Base-by-base conservation (phyloP, 768 basidiomycete genomes). In the Podaxis sp. region DNA sequence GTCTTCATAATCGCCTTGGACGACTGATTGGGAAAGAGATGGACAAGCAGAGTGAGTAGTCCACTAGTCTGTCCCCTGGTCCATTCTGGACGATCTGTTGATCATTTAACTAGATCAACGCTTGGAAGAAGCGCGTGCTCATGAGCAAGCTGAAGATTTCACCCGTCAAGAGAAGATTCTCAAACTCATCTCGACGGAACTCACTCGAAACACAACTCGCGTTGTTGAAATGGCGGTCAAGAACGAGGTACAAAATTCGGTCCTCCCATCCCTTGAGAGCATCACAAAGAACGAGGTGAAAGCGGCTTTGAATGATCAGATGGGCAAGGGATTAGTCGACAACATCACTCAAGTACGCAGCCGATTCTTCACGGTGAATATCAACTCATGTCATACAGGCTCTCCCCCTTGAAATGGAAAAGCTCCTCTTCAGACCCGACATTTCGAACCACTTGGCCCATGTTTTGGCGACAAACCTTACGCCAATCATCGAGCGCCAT, bases 171-270 rank as follows among this genome's bases (percentile, higher is more conserved):
- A 95, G 76, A 93, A 90, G 74, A 92, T 95, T 64, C 78, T 95
- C 69, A 94, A 94, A 76, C 78, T 95, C 59, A 93, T 95, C 67
- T 94, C 92, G 24, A 90, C 85, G 1, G 91, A 93, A 74, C 80
- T 95, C 56, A 93, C 90, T 8, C 87, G 90, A 75, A 94, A 94
- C 68, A 95, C 93, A 11, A 92, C 92, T 9, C 84, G 92, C 12
- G 90, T 94, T 53, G 93, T 95, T 49, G 93, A 95, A 77, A 83
- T 89, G 82, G 93, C 92, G 13, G 89, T 95, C 70, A 93, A 93
- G 78, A 81, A 78, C 57, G 93, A 94, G 71, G 89, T 95, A 15
- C 92, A 92, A 71, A 88, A 82, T 68, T 92, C 91, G 0, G 90
- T 95, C 12, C 79, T 94, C 19, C 93, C 93, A 3, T 84, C 92